Percentiles rank a stretch among this genome's conserved stretches.
phyloP scores from a whole-genome alignment of 768 basidiomycete species.

The Gloeopeniophorella convolvens region DNA sequence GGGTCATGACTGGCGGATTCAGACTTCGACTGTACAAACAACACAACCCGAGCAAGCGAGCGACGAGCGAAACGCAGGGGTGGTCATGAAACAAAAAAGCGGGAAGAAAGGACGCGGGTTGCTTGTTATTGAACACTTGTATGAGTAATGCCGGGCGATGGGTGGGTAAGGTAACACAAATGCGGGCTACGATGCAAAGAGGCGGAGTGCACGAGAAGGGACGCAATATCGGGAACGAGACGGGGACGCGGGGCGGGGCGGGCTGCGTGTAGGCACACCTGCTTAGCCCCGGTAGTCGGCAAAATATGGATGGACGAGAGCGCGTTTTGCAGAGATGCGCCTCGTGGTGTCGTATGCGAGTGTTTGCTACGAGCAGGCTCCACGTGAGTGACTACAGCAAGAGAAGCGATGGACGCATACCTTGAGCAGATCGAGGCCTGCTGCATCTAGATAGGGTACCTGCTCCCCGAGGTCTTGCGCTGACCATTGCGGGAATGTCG shows the following conservation, averaged over 20 bases:
- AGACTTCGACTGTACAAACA: not conserved
- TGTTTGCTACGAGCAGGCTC: conserved; percentile 22
- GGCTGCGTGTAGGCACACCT: no score
- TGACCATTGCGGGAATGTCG: conserved; percentile 95
- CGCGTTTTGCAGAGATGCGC: conserved; percentile 81
- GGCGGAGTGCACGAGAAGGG: conserved; percentile 7
- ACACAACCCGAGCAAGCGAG: conserved; percentile 1
- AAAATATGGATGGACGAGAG: conserved; percentile 43
- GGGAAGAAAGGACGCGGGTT: not conserved
- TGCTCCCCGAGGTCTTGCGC: conserved; percentile 58
- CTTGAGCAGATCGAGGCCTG: conserved; percentile 76
- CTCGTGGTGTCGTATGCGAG: conserved; percentile 85
- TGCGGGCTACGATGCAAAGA: conserved; percentile 13
- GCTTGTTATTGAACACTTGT: conserved; percentile 19
- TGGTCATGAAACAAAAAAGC: no score
- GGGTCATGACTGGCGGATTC: not conserved
- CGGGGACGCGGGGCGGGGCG: no score
- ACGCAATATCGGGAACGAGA: not conserved
- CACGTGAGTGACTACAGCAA: no score
- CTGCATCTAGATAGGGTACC: conserved; percentile 68
- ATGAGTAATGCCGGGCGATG: conserved; percentile 15
- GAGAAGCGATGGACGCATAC: conserved; percentile 31
- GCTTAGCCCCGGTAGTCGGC: conserved; percentile 37
- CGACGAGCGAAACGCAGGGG: not conserved
- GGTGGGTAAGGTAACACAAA: conserved; percentile 18